Percentiles rank a stretch among this genome's conserved stretches.
These are phyloP conservation scores for Flaveria ramosissima DNA, from an alignment of 129 eudicot species.

Conservation along the genomic window DNA sequence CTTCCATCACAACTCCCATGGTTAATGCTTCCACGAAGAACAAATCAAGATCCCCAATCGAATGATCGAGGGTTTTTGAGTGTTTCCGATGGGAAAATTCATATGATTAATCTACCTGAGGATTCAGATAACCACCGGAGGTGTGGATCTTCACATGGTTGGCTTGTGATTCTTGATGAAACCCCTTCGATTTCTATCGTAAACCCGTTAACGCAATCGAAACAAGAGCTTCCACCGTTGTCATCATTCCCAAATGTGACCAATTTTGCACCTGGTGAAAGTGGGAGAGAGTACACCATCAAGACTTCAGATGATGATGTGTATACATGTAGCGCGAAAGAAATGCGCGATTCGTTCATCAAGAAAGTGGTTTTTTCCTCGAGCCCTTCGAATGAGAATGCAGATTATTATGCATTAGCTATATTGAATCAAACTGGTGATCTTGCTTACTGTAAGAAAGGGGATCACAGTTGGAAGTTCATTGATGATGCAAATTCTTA, in stretches of 20 bases:
- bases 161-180: slow-evolving; percentile 58
- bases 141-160: slow-evolving; percentile 83
- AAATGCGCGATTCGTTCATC: slow-evolving; percentile 69
- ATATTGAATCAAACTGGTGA: slow-evolving; percentile 58
- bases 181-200: slow-evolving; percentile 51
- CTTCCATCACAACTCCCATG: slow-evolving; percentile 66
- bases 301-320: slow-evolving; percentile 36
- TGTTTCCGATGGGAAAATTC: slow-evolving; percentile 40
- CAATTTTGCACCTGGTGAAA: slow-evolving; percentile 37
- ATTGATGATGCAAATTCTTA: slow-evolving; percentile 44
- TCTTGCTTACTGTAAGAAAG: slow-evolving; percentile 59
- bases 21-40: slow-evolving; percentile 62
- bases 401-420: slow-evolving; percentile 50
- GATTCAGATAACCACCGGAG: slow-evolving; percentile 55
- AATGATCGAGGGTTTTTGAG: slow-evolving; percentile 41
- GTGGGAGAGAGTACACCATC: slow-evolving; percentile 68
- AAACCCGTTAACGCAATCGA: slow-evolving; percentile 56
- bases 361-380: slow-evolving; percentile 62
- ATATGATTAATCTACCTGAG: slow-evolving; percentile 48
- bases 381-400: slow-evolving; percentile 38
- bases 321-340: slow-evolving; percentile 44
- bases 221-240: slow-evolving; percentile 54
- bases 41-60: slow-evolving; percentile 29
- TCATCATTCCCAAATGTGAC: slow-evolving; percentile 59
- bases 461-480: slow-evolving; percentile 53